Percentiles rank a stretch among this genome's conserved stretches.
Conservation (phyloP, 75 land plant genomes). For the Larix kaempferi region DNA sequence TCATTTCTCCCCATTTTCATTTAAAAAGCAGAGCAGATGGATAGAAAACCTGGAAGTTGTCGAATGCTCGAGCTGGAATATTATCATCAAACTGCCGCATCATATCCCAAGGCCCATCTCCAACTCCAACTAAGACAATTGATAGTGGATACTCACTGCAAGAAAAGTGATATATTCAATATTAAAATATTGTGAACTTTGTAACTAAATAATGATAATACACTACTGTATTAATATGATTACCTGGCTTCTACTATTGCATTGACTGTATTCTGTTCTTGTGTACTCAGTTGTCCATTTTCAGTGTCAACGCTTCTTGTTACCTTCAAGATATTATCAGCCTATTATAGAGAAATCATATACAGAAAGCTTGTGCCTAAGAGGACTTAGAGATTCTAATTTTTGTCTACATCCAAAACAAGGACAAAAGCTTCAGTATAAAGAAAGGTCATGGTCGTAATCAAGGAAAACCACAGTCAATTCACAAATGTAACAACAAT, state of each 20-base stretch:
- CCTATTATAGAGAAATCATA: background rate
- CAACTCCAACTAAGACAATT: constrained; percentile 82
- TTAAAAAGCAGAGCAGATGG: background rate
- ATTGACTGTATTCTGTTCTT: constrained; percentile 74
- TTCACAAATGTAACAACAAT: background rate
- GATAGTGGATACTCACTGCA: constrained; percentile 62
- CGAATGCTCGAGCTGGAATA: constrained; percentile 65
- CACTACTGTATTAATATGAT: background rate
- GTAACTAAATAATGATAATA: background rate
- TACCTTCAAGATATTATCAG: background rate
- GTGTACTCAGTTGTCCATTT: constrained; percentile 55
- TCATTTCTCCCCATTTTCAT: background rate
- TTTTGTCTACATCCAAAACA: background rate
- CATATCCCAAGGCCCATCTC: constrained; percentile 91
- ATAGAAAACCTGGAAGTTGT: constrained; percentile 74
- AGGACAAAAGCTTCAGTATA: background rate
- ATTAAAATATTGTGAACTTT: background rate
- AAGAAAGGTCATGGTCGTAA: background rate
- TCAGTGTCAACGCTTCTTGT: background rate
- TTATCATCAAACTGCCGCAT: constrained; percentile 78
- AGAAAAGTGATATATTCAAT: background rate
- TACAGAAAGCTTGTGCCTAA: background rate
- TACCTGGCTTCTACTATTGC: constrained; percentile 90
- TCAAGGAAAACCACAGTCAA: background rate
- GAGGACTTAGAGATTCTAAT: background rate